These are phyloP conservation scores for Fusarium sp. DNA, from an alignment of 2,329 filamentous ascomycete species.

Conservation along the genomic window DNA sequence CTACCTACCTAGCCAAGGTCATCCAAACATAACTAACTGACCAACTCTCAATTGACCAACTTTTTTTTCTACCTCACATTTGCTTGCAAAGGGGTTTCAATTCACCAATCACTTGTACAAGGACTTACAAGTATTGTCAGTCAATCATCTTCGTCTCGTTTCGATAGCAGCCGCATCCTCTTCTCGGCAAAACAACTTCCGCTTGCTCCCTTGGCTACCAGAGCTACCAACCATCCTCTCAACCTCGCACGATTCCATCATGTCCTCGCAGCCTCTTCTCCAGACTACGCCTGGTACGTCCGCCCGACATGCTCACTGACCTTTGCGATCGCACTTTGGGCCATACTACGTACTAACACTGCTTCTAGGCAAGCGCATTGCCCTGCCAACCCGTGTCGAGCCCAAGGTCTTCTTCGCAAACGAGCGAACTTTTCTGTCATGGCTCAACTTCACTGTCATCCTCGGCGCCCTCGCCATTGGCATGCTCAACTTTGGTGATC, in stretches of 20 bases:
- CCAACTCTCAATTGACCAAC: conserved; percentile 3
- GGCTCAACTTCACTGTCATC: conserved; percentile 99
- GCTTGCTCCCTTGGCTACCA: conserved; percentile 2
- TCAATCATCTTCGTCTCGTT: not conserved
- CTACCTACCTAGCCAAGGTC: conserved; percentile 21
- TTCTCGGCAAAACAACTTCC: not conserved
- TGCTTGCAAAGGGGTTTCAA: conserved; percentile 9
- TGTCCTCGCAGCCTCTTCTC: conserved; percentile 97
- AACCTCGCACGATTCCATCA: conserved; percentile 53
- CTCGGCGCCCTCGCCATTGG: conserved; percentile 95
- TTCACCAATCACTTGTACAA: conserved; percentile 13
- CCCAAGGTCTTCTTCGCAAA: conserved; percentile 99
- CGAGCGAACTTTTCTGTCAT: conserved; percentile 98
- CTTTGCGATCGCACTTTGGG: not conserved
- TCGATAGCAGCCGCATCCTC: not conserved
- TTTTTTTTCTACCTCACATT: conserved; percentile 26
- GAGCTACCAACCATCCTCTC: conserved; percentile 17
- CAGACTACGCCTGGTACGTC: conserved; percentile 86
- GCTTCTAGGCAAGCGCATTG: conserved; percentile 91
- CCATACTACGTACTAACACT: conserved; percentile 25
- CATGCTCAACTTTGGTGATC: conserved; percentile 97
- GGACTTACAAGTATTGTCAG: conserved; percentile 2
- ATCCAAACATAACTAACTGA: conserved; percentile 16
- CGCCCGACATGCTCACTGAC: conserved; percentile 45
- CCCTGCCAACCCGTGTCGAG: conserved; percentile 96